These are phyloP conservation scores for Crucihimalaya himalaica DNA, from an alignment of 345 rosid species.

Conservation along the genomic window DNA sequence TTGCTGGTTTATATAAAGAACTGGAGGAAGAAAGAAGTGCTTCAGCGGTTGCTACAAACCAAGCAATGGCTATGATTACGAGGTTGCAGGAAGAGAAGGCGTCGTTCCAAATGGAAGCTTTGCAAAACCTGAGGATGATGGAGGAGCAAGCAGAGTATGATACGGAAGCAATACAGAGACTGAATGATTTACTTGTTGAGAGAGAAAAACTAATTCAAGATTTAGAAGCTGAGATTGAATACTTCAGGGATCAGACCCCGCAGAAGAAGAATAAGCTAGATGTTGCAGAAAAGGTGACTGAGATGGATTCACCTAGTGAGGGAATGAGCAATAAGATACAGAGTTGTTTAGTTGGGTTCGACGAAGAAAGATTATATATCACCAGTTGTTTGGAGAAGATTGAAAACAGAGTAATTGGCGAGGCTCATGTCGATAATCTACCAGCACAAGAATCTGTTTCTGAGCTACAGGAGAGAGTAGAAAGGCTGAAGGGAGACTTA, in stretches of 20 bases:
- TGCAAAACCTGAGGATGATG: constrained; percentile 88
- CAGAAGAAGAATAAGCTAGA: constrained; percentile 37
- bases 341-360: constrained; percentile 43
- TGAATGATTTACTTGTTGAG: constrained; percentile 75
- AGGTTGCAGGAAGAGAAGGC: constrained; percentile 97
- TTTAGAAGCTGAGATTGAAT: constrained; percentile 80
- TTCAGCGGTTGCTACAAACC: constrained; percentile 81
- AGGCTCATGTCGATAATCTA: constrained; percentile 16
- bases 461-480: constrained; percentile 52
- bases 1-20: constrained; percentile 67
- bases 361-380: constrained; percentile 56
- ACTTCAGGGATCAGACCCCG: constrained; percentile 52
- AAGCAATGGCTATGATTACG: constrained; percentile 99
- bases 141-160: constrained; percentile 92
- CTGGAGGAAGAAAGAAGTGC: constrained; percentile 96
- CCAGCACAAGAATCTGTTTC: constrained; percentile 35
- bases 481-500: constrained; percentile 51
- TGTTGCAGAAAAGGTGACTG: constrained; percentile 4
- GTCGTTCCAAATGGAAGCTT: constrained; percentile 84
- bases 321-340: constrained; percentile 33
- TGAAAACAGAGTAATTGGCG: constrained; percentile 40
- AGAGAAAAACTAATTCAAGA: constrained; percentile 86
- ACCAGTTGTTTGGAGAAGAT: constrained; percentile 48
- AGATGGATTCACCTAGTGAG: neutral
- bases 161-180: constrained; percentile 82